phyloP scores from a whole-genome alignment of 805 yeast genomes.

The Cyberlindnera japonica region DNA sequence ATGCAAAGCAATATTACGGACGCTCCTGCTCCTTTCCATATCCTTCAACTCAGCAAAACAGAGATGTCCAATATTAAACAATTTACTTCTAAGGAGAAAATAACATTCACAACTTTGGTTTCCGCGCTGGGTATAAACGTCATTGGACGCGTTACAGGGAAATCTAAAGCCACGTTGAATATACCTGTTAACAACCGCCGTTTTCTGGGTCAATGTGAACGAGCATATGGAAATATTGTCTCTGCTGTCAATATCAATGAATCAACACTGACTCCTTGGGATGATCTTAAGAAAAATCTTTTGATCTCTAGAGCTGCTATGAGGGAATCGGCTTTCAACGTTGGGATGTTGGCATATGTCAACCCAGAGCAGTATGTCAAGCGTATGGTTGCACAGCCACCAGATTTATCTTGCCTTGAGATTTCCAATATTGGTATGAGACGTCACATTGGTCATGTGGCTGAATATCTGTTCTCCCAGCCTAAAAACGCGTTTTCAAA shows the following conservation, averaged over 20 bases:
- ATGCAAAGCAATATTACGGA: background rate
- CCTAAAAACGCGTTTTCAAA: slow-evolving; percentile 1
- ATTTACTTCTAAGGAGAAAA: slow-evolving; percentile 4
- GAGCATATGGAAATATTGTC: slow-evolving; percentile 11
- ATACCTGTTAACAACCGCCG: slow-evolving; percentile 12
- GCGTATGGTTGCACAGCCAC: background rate
- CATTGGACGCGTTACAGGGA: background rate
- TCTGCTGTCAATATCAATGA: background rate
- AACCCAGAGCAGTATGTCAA: slow-evolving; percentile 3
- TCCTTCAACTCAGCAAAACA: slow-evolving; percentile 1
- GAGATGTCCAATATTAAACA: slow-evolving; percentile 3
- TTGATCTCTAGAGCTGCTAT: background rate
- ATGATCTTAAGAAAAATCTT: background rate
- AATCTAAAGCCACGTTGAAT: background rate
- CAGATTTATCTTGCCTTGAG: slow-evolving; percentile 2
- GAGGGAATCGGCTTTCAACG: slow-evolving; percentile 1
- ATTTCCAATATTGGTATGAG: slow-evolving; percentile 15
- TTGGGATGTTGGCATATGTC: slow-evolving; percentile 10
- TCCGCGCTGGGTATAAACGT: slow-evolving; percentile 1
- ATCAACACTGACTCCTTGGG: slow-evolving; percentile 1
- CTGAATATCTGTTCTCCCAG: slow-evolving; percentile 13
- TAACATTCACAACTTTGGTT: slow-evolving; percentile 10
- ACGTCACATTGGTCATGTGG: background rate
- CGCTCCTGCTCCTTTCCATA: background rate
- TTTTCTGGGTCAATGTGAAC: background rate